Percentiles rank a stretch among this genome's conserved stretches.
These are phyloP conservation scores for Lolium perenne DNA, from an alignment of 176 grass and related monocot genomes.

Conservation along the genomic window DNA sequence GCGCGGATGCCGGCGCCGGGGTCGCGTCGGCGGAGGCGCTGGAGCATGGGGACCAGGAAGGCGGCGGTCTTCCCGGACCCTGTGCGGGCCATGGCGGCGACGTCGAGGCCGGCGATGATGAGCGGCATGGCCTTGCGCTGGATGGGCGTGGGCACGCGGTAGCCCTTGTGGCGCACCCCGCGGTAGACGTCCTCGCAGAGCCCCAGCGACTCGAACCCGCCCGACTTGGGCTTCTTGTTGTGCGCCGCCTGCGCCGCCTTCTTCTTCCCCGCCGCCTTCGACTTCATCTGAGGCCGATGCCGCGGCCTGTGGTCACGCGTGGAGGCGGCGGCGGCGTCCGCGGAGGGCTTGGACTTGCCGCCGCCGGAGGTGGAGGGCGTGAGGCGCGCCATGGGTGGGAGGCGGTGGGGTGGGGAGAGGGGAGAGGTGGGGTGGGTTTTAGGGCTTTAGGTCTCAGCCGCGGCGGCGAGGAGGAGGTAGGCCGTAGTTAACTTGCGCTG, in stretches of 20 bases:
- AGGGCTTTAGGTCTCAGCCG: conserved; percentile 68
- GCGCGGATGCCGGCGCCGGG: conserved; percentile 77
- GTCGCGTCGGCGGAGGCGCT: conserved; percentile 82
- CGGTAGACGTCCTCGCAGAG: conserved; percentile 83
- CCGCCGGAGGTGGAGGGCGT: conserved; percentile 5
- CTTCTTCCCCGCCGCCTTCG: conserved; percentile 55
- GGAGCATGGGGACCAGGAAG: conserved; percentile 92
- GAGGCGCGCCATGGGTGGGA: conserved; percentile 62
- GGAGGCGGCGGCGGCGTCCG: not conserved
- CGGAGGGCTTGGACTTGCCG: conserved; percentile 37
- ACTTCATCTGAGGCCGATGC: conserved; percentile 29
- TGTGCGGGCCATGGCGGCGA: conserved; percentile 94
- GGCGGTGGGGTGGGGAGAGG: not conserved
- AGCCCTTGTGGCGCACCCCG: conserved; percentile 88
- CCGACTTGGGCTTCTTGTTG: conserved; percentile 85
- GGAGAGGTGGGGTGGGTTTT: conserved; percentile 58
- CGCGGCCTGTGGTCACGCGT: not conserved
- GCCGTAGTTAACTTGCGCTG: conserved; percentile 40
- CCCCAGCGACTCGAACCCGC: conserved; percentile 88
- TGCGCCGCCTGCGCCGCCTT: conserved; percentile 55
- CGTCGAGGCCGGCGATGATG: conserved; percentile 77
- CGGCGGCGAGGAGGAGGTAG: conserved; percentile 58
- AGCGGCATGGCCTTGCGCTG: conserved; percentile 94
- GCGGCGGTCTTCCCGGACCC: conserved; percentile 96
- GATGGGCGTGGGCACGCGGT: conserved; percentile 95